Percentiles rank a stretch among this genome's conserved stretches.
Evolutionary conservation across 257 asterid genomes (phyloP).

Genomic region (Lithospermum erythrorhizon): DNA sequence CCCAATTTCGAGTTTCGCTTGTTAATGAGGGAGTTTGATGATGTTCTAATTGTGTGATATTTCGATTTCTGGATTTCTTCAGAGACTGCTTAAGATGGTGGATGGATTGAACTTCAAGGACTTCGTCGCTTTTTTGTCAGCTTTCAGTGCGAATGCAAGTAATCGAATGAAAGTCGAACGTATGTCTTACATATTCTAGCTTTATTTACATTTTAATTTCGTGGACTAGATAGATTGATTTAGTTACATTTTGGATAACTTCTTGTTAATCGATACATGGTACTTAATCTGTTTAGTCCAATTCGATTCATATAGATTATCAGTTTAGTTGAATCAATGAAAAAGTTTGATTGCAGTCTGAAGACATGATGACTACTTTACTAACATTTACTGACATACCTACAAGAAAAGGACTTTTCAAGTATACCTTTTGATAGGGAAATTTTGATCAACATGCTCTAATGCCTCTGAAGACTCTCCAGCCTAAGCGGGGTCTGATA

Average conservation of each 20-base stretch:
- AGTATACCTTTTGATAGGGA: not conserved
- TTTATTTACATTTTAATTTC: no score
- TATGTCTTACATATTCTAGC: no score
- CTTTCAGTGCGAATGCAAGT: conserved; percentile 79
- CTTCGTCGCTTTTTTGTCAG: conserved; percentile 76
- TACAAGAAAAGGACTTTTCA: not conserved
- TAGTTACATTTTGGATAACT: no score
- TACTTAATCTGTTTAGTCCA: not conserved
- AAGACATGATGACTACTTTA: no score
- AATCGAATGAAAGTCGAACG: conserved; percentile 11
- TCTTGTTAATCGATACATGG: no score
- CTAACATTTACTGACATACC: not conserved
- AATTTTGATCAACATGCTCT: no score
- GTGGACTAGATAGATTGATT: no score
- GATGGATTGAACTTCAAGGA: conserved; percentile 96
- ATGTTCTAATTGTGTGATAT: no score
- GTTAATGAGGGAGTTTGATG: no score
- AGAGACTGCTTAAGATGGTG: conserved; percentile 88
- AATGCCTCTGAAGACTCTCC: no score
- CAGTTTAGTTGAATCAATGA: not conserved
- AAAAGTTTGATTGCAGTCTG: no score
- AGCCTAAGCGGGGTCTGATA: no score
- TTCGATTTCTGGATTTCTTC: conserved; percentile 10
- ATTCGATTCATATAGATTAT: not conserved
- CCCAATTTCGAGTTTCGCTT: not conserved